A percentile compares a stretch with the other conserved stretches of the same genome.
phyloP scores from a whole-genome alignment of 345 rosid species.

The Populus pruinosa region DNA sequence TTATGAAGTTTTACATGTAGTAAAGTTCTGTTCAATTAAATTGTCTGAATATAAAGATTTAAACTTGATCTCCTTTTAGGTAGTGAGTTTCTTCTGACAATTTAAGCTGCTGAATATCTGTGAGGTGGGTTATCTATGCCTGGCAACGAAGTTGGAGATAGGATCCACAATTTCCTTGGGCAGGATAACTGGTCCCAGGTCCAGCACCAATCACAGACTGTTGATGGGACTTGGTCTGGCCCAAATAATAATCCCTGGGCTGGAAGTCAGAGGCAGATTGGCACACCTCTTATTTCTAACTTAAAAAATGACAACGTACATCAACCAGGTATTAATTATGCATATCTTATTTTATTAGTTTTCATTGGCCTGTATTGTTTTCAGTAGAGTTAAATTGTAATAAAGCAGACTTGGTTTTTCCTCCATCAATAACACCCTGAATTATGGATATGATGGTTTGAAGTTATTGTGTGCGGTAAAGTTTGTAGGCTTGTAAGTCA shows the following conservation, averaged over 20 bases:
- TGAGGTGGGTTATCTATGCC: slow-evolving; percentile 67
- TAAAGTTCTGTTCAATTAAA: background rate
- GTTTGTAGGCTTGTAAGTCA: slow-evolving; percentile 1
- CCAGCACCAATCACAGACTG: slow-evolving; percentile 58
- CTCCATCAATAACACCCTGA: background rate
- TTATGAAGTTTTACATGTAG: background rate
- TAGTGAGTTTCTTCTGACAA: slow-evolving; percentile 20
- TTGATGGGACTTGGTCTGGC: slow-evolving; percentile 61
- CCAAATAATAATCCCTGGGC: slow-evolving; percentile 48
- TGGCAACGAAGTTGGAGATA: slow-evolving; percentile 94
- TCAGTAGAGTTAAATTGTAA: background rate
- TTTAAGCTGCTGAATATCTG: slow-evolving; percentile 31
- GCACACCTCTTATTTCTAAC: slow-evolving; percentile 45
- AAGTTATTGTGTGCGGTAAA: background rate
- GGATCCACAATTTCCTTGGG: slow-evolving; percentile 81
- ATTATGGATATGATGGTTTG: slow-evolving; percentile 7
- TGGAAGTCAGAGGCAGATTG: slow-evolving; percentile 62
- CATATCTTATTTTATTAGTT: slow-evolving; percentile 4
- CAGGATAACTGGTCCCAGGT: slow-evolving; percentile 64
- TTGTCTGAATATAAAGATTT: slow-evolving; percentile 10
- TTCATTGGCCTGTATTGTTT: slow-evolving; percentile 8
- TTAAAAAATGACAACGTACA: slow-evolving; percentile 51
- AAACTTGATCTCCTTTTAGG: slow-evolving; percentile 23
- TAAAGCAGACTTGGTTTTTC: background rate
- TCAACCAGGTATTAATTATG: slow-evolving; percentile 55